phyloP scores from a whole-genome alignment of 176 grass and related monocot species.

The Aegilops tauschii region DNA sequence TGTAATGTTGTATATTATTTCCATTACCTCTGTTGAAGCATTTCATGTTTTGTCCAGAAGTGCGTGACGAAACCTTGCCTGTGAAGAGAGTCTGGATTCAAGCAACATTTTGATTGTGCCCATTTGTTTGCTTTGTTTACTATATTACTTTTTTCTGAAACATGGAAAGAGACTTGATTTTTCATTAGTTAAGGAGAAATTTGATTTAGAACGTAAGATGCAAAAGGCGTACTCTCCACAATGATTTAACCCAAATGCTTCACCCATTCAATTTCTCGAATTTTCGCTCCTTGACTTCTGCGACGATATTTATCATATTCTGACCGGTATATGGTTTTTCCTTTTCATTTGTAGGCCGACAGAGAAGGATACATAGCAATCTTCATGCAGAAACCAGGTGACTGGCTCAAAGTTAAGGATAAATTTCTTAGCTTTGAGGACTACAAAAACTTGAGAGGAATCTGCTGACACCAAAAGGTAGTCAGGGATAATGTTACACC shows the following conservation, averaged over 20 bases:
- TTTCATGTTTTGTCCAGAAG: not conserved
- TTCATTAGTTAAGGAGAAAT: not conserved
- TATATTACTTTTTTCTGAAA: not conserved
- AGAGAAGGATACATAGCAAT: constrained; percentile 95
- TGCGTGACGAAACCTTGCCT: not conserved
- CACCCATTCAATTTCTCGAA: not conserved
- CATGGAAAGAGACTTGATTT: not conserved
- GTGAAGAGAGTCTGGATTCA: not conserved
- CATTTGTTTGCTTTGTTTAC: not conserved
- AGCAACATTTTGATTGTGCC: not conserved
- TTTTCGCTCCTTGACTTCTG: not conserved
- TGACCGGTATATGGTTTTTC: not conserved
- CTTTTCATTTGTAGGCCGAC: constrained; percentile 52
- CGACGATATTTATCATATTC: not conserved
- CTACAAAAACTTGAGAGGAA: constrained; percentile 73
- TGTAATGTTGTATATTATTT: not conserved
- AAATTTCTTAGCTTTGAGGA: constrained; percentile 65
- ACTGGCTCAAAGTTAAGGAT: constrained; percentile 97
- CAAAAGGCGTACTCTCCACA: not conserved
- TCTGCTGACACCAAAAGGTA: constrained; percentile 34
- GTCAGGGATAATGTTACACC: not conserved
- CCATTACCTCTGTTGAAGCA: not conserved
- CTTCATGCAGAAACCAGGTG: constrained; percentile 72
- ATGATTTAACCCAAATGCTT: not conserved
- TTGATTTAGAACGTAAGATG: not conserved